These are phyloP conservation scores for Cicer yamashitae DNA, from an alignment of 306 rosid species.

Conservation along the genomic window DNA sequence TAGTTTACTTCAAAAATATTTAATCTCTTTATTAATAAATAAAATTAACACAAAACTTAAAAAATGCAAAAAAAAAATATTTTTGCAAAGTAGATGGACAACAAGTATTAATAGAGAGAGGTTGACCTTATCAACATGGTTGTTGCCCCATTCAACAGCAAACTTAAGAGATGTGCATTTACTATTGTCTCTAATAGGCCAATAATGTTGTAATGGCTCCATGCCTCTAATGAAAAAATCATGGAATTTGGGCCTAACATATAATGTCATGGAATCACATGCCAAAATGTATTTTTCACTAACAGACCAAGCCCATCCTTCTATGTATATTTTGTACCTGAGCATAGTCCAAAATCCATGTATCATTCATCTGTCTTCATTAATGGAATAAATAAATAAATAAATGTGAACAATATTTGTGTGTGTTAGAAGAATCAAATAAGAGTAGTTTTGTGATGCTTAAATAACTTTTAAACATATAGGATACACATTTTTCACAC, in stretches of 20 bases:
- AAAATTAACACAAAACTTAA: no score
- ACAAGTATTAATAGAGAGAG: neutral
- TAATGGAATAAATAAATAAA: neutral
- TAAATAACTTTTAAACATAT: no score
- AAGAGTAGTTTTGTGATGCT: no score
- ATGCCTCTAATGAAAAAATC: slow-evolving; percentile 78
- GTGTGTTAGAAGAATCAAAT: no score
- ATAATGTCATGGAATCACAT: slow-evolving; percentile 71
- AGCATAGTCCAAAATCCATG: neutral
- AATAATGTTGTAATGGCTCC: slow-evolving; percentile 76
- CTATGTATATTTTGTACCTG: slow-evolving; percentile 81
- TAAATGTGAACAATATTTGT: no score
- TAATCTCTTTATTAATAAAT: no score
- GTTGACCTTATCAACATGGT: slow-evolving; percentile 52
- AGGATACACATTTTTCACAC: neutral
- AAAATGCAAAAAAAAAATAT: no score
- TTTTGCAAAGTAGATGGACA: no score
- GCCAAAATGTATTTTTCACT: slow-evolving; percentile 90
- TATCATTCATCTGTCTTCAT: neutral
- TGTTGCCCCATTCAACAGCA: slow-evolving; percentile 94
- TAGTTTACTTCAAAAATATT: no score
- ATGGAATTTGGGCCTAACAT: slow-evolving; percentile 56
- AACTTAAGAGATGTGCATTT: slow-evolving; percentile 82
- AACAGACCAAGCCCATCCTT: slow-evolving; percentile 95
- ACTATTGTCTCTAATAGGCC: slow-evolving; percentile 73